Percentiles rank a stretch among this genome's conserved stretches.
phyloP scores from a whole-genome alignment of 306 rosid genomes.

The Trifolium dubium region DNA sequence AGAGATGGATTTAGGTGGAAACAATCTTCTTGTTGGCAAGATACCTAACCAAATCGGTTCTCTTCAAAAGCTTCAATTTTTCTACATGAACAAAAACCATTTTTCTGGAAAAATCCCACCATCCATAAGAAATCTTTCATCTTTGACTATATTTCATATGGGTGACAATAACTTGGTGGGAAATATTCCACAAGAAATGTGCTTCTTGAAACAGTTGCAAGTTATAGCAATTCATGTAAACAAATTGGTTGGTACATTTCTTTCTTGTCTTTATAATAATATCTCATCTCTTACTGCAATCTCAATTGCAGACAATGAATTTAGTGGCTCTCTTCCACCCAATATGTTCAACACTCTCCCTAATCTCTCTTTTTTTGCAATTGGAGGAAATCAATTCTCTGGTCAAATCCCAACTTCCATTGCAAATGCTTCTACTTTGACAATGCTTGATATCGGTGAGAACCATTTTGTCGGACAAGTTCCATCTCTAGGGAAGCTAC shows the following conservation, averaged over 20 bases:
- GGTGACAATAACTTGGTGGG: no score
- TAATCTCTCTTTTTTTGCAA: not conserved
- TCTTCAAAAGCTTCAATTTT: not conserved
- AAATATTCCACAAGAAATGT: no score
- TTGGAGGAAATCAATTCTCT: not conserved
- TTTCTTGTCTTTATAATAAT: not conserved
- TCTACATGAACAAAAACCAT: not conserved
- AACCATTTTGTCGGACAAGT: not conserved
- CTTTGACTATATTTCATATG: no score
- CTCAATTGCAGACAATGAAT: not conserved
- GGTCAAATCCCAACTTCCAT: not conserved
- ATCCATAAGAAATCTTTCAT: not conserved
- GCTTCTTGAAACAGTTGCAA: no score
- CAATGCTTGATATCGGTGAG: not conserved
- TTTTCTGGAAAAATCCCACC: not conserved
- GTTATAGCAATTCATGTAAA: not conserved
- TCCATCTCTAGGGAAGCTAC: not conserved
- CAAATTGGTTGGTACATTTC: not conserved
- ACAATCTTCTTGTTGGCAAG: not conserved
- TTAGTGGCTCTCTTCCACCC: not conserved
- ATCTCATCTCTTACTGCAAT: not conserved
- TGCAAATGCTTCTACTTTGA: not conserved
- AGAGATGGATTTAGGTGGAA: not conserved
- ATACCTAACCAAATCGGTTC: not conserved
- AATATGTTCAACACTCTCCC: constrained; percentile 3